Conservation (phyloP, 1,284 basidiomycete genomes). For the Stereum hirsutum region DNA sequence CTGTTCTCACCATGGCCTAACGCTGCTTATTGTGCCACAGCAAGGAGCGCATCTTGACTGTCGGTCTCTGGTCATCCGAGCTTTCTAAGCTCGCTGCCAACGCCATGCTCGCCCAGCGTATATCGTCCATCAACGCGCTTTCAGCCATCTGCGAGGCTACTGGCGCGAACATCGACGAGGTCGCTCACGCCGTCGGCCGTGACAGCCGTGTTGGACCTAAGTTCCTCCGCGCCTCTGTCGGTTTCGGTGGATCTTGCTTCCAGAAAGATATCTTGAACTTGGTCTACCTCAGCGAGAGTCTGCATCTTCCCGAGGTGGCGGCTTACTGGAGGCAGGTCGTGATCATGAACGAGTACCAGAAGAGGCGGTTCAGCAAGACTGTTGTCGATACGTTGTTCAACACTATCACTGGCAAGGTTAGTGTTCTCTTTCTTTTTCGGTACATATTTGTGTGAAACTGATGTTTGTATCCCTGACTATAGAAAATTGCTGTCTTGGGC, state of each 20-base stretch:
- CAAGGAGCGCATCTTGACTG: conserved; percentile 77
- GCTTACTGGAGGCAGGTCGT: conserved; percentile 96
- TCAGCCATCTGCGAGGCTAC: conserved; percentile 99
- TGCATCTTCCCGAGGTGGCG: conserved; percentile 95
- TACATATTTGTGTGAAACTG: not conserved
- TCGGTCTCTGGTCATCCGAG: conserved; percentile 98
- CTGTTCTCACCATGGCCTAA: conserved; percentile 4
- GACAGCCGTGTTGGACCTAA: conserved; percentile 92
- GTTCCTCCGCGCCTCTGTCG: conserved; percentile 92
- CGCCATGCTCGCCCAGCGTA: conserved; percentile 96
- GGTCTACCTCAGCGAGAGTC: conserved; percentile 91
- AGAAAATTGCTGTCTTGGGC: conserved; percentile 95
- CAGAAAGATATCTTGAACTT: conserved; percentile 99
- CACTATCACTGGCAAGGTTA: conserved; percentile 89
- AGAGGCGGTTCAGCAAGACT: conserved; percentile 81
- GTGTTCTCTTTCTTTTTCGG: conserved; percentile 21
- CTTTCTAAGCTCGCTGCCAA: conserved; percentile 98
- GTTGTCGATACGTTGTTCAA: conserved; percentile 97
- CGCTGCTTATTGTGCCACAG: conserved; percentile 24
- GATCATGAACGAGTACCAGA: conserved; percentile 96
- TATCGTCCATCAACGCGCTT: conserved; percentile 96
- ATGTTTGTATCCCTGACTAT: conserved; percentile 13
- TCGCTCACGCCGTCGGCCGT: conserved; percentile 89
- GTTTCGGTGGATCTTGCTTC: conserved; percentile 99
- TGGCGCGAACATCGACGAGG: conserved; percentile 97